Base-by-base conservation (phyloP, 352 stramenopile genomes). In the Pythium aphanidermatum region DNA sequence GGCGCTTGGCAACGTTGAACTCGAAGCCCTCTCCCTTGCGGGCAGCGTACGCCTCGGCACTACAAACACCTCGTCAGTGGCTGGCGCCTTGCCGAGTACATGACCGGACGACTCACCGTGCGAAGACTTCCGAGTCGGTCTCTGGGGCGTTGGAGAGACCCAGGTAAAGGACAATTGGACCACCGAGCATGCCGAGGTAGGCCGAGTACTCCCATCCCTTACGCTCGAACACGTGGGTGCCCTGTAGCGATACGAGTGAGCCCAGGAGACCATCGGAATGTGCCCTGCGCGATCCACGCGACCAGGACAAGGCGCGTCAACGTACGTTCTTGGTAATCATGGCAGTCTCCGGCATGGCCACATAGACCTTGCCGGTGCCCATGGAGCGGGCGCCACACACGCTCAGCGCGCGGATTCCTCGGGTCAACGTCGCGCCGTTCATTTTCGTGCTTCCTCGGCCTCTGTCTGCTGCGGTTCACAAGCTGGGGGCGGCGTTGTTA, bases 311-410 rank as follows among this genome's bases (percentile, higher is more conserved):
- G 8, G 42, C 32, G 26, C 26, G 4, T 17, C 2, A 3, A 72
- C 73, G 56, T 63, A 92, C 81, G 56, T 93, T 88, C 62, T 86
- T 88, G 27, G 78, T 91, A 46, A 93, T 54, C 81, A 93, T 93
- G 31, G 81, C 70, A 2, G 78, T 93, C 76, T 93, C 81, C 1
- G 81, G 74, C 76, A 92, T 92, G 58, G 81, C 65, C 41, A 89
- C 65, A 46, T 83, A 73, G 27, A 59, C 32, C 47, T 65, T 59
- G 50, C 80, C 75, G 52, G 31, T 76, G 36, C 71, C 68, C 58
- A 90, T 85, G 57, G 43, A 39, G 56, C 68, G 68, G 44, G 54
- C 46, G 54, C 63, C 49, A 45, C 77, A 68, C 46, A 60, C 58
- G 26, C 51, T 54, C 43, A 76, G 55, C 29, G 63, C 51, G 29